Base-by-base conservation (phyloP, 2,329 filamentous ascomycete species). In the Diaporthe ilicicola region DNA sequence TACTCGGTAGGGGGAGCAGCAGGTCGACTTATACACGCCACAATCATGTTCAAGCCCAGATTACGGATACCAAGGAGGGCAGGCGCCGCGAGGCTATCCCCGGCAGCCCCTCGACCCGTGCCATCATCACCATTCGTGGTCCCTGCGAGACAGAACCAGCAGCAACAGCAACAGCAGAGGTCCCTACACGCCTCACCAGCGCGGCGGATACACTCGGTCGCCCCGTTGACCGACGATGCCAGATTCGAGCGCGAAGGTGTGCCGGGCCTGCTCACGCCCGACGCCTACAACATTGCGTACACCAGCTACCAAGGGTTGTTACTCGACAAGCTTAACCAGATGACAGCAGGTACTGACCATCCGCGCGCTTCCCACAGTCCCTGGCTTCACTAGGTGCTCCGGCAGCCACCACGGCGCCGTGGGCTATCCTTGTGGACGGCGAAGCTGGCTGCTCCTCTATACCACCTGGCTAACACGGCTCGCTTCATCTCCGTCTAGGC, bases 271-370 rank as follows among this genome's bases (percentile, higher is more conserved):
- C 86, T 97, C 79, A 91, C 91, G 37, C 81, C 86, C 2, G 84
- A 88, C 64, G 93, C 89, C 68, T 97, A 93, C 82, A 83, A 92
- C 69, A 87, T 93, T 68, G 91, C 94, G 62, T 99, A 94, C 91
- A 91, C 88, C 42, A 86, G 94, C 78, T 97, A 98, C 84, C 94
- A 97, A 86, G 79, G 84, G 46, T 82, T 92, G 75, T 86, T 95
- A 77, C 81, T 95, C 66, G 86, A 94, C 74, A 93, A 92, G 82
- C 87, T 98, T 79, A 97, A 97, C 81, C 82, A 85, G 70, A 81
- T 93, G 77, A 92, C 89, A 73, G 89, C 87, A 74, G 94, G 95
- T 94, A 87, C 75, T 54, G 5, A 5, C 27, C n/a, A 5, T 15
- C 32, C 24, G 32, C 32, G 32, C 24, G 50, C 50, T 29, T 27